Evolutionary conservation across 2,329 filamentous ascomycete species (phyloP), one percentile per base, ranked within the genome.

Genomic region (Ceratocystis huliohia): DNA sequence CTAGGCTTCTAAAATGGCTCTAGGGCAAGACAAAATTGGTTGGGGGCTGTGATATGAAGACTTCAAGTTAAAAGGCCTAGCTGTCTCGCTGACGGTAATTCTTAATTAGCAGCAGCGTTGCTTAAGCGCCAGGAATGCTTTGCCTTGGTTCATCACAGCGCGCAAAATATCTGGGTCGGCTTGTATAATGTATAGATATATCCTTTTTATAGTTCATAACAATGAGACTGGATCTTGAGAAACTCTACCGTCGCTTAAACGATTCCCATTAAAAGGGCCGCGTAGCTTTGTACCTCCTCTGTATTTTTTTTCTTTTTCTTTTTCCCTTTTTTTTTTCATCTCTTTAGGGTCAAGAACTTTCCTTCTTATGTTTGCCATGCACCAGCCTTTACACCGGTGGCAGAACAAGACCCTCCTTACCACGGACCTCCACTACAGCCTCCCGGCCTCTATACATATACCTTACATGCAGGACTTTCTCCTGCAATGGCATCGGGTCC

Each of bases 401-500:
- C 37, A 68, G 30, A n/a, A 69, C 62, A 66, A 79, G 68, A 66
- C 73, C 76, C 30, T 75, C 74, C 33, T 73, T 69, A 7, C 75
- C 76, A 20, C 70, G 69, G 5, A 78, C 78, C 70, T 76, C 77
- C 70, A 75, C 61, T 10, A 68, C 57, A 7, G 37, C 44, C 22
- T 66, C 64, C 48, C 59, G 64, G 10, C 66, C 66, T 22, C 66
- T 50, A 15, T 68, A 80, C 22, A 74, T 66, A 68, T 81, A 82
- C 66, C 76, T 73, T 17, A 82, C 77, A 59, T 75, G 74, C 61
- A 82, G 72, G 45, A 77, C 74, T 74, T 82, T 82, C 22, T 73
- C 74, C 45, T 72, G 71, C 44, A 71, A 71, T 4, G 79, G 80
- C 13, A 75, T 76, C 17, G 80, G 80, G 66, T 82, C 80, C 77